Evolutionary conservation across 495 filamentous ascomycete genomes (phyloP).

Genomic region (Penicillium samsonianum): DNA sequence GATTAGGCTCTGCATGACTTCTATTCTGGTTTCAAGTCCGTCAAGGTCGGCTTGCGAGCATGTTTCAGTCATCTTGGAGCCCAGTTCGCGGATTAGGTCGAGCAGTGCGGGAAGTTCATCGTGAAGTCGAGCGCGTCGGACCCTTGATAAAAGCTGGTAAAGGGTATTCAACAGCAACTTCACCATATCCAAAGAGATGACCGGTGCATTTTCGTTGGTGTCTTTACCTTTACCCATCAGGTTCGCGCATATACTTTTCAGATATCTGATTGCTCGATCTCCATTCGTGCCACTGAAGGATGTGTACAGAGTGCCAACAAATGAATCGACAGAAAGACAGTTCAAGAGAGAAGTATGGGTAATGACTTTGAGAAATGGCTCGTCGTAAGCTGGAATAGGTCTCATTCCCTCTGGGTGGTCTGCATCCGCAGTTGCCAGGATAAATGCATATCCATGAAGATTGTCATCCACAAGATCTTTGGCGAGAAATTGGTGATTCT

Average conservation of each 20-base stretch:
- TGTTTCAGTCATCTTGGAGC: not conserved
- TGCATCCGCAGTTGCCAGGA: conserved; percentile 16
- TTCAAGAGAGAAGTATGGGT: conserved; percentile 17
- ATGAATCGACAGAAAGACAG: conserved; percentile 21
- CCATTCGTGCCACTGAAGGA: conserved; percentile 16
- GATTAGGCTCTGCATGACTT: conserved; percentile 16
- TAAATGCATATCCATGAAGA: conserved; percentile 10
- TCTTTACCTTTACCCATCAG: no score
- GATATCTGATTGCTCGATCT: conserved; percentile 17
- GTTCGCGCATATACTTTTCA: no score
- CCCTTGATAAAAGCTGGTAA: conserved; percentile 14
- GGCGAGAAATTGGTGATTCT: conserved; percentile 17
- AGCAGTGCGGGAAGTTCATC: conserved; percentile 14
- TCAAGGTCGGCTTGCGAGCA: conserved; percentile 16
- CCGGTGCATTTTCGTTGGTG: no score
- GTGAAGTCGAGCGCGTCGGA: conserved; percentile 16
- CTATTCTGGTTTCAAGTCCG: conserved; percentile 16
- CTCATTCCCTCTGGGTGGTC: not conserved
- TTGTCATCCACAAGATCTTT: conserved; percentile 20
- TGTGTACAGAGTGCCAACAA: conserved; percentile 19
- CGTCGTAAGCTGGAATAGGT: not conserved
- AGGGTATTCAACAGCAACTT: conserved; percentile 14
- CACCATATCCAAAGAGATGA: not conserved
- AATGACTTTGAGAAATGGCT: conserved; percentile 20
- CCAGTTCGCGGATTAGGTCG: not conserved